Evolutionary conservation across 257 asterid species (phyloP).

Genomic region (Hygrophila difformis): DNA sequence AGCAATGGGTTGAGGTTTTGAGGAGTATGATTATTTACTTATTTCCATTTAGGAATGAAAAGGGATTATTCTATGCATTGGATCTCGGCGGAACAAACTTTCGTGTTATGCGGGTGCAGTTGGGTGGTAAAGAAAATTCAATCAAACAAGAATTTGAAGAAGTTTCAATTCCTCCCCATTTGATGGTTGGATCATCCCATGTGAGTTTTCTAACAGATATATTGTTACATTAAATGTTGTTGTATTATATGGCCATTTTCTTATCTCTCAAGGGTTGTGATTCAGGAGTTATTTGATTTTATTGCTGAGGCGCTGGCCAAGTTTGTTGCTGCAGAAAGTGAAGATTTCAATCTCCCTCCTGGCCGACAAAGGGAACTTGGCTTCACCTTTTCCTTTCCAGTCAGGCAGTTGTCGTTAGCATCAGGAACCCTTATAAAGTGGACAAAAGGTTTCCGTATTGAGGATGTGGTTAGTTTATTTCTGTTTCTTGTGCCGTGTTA

Average conservation of each 20-base stretch:
- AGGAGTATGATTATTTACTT: constrained; percentile 16
- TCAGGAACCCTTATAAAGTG: constrained; percentile 62
- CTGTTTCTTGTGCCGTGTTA: too few species aligned
- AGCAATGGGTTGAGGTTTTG: neutral
- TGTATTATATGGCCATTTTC: constrained; percentile 1
- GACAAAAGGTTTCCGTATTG: constrained; percentile 79
- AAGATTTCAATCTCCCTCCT: constrained; percentile 15
- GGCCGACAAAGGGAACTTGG: too few species aligned
- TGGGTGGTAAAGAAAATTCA: constrained; percentile 51
- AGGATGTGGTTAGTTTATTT: constrained; percentile 49
- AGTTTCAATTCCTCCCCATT: constrained; percentile 75
- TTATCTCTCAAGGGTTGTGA: neutral
- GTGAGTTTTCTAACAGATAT: constrained; percentile 18
- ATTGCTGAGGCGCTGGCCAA: too few species aligned
- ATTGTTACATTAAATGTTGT: neutral
- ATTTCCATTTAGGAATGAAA: constrained; percentile 58
- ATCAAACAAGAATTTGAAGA: constrained; percentile 71
- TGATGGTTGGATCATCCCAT: constrained; percentile 66
- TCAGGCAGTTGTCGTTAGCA: constrained; percentile 60
- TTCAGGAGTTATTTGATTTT: too few species aligned
- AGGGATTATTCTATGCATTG: constrained; percentile 81
- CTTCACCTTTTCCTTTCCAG: constrained; percentile 12
- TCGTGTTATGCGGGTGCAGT: constrained; percentile 72
- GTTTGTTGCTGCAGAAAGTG: too few species aligned
- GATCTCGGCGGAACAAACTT: constrained; percentile 97